Conservation (phyloP, 352 stramenopile genomes). For the Pythium coloratum region DNA sequence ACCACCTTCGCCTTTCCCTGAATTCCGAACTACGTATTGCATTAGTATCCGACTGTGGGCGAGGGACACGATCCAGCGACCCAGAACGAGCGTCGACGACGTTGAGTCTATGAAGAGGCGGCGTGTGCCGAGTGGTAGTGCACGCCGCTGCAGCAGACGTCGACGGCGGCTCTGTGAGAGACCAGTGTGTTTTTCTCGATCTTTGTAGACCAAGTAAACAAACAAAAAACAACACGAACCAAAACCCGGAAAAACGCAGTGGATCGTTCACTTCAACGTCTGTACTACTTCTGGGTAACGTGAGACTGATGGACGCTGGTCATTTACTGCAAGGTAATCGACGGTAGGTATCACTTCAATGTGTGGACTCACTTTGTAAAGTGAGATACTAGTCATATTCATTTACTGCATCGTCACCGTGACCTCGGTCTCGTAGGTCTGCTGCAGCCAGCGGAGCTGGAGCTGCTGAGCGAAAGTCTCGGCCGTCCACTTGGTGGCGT, state of each 20-base stretch:
- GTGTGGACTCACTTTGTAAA: no score
- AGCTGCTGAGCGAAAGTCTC: constrained; percentile 42
- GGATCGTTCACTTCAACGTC: no score
- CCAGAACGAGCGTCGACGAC: not conserved
- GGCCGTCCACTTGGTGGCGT: constrained; percentile 20
- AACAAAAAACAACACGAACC: not conserved
- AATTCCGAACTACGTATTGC: not conserved
- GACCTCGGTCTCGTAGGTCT: constrained; percentile 41
- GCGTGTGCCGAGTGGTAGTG: constrained; percentile 8
- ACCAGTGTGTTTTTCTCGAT: constrained; percentile 1
- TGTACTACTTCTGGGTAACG: no score
- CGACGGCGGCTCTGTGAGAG: not conserved
- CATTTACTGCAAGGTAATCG: no score
- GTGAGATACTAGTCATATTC: not conserved
- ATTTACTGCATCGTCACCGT: constrained; percentile 1
- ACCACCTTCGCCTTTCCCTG: not conserved
- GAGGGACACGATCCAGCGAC: not conserved
- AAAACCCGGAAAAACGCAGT: no score
- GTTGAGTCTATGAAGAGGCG: not conserved
- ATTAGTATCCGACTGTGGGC: not conserved
- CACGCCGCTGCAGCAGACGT: not conserved
- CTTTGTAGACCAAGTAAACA: constrained; percentile 1
- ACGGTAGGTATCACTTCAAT: no score
- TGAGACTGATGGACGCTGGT: no score
- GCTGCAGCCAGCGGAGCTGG: constrained; percentile 69